Percentiles rank a stretch among this genome's conserved stretches.
Evolutionary conservation across 371 early-diverging fungal genomes (phyloP).

Genomic region (Batkoa obscura): DNA sequence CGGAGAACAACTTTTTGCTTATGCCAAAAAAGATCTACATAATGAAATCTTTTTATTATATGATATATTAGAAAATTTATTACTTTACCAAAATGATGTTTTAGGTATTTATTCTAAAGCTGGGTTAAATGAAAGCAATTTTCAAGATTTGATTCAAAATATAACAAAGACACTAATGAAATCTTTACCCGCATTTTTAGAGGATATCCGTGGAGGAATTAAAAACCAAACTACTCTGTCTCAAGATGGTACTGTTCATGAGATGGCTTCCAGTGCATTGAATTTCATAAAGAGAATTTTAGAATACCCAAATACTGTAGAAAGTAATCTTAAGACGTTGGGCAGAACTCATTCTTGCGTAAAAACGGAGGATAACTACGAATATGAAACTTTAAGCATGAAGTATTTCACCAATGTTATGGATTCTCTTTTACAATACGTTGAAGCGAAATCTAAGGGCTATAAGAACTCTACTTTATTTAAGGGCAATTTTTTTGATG

Average conservation of each 20-base stretch:
- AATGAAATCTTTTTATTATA: conserved; percentile 58
- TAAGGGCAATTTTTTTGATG: conserved; percentile 63
- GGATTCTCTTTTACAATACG: conserved; percentile 30
- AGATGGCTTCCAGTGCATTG: conserved; percentile 54
- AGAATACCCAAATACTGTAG: conserved; percentile 30
- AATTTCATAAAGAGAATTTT: conserved; percentile 37
- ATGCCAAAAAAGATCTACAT: conserved; percentile 34
- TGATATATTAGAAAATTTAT: conserved; percentile 39
- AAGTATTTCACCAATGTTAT: conserved; percentile 23
- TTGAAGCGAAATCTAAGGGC: conserved; percentile 42
- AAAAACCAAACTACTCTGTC: conserved; percentile 20
- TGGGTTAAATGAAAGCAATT: background rate
- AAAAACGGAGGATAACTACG: background rate
- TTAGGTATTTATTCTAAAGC: background rate
- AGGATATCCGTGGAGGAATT: conserved; percentile 33
- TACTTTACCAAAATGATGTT: background rate
- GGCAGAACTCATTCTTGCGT: conserved; percentile 12
- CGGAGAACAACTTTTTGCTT: conserved; percentile 38
- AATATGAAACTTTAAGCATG: too few relatives aligned
- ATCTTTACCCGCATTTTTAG: conserved; percentile 48
- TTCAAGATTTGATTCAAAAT: conserved; percentile 24
- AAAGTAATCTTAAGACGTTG: conserved; percentile 28
- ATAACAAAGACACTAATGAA: conserved; percentile 33
- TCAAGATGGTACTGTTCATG: conserved; percentile 70
- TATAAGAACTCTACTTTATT: conserved; percentile 51